phyloP scores from a whole-genome alignment of 1,284 basidiomycete genomes.

The Puccinia polysora region DNA sequence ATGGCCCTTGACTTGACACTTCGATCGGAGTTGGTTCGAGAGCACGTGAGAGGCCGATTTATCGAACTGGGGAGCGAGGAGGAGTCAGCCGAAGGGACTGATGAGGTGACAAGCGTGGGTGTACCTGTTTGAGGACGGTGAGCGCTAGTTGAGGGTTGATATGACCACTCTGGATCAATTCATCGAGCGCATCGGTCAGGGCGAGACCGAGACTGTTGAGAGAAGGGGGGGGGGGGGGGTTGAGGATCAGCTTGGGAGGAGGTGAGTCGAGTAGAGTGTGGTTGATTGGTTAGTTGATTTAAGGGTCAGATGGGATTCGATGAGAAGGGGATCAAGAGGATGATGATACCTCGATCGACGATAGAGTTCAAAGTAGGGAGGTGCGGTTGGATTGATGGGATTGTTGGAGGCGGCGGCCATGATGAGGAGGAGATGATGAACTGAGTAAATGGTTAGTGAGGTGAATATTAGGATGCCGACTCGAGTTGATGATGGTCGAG shows the following conservation, averaged over 20 bases:
- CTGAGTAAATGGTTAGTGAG: too few species aligned
- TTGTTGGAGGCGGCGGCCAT: conserved; percentile 12
- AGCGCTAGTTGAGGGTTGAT: conserved; percentile 97
- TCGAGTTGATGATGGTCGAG: too few species aligned
- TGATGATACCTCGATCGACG: conserved; percentile 44
- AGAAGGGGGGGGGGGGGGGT: not conserved
- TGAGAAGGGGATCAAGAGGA: not conserved
- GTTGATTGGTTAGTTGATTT: too few species aligned
- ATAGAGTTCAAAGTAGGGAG: conserved; percentile 46
- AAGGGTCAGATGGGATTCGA: conserved; percentile 79
- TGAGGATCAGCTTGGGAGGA: too few species aligned
- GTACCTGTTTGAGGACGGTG: conserved; percentile 90
- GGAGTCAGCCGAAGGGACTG: too few species aligned
- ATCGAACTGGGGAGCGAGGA: conserved; percentile 68
- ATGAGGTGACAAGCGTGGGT: not conserved
- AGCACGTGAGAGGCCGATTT: conserved; percentile 85
- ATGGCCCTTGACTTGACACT: conserved; percentile 85
- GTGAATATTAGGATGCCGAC: too few species aligned
- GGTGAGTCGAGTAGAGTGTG: too few species aligned
- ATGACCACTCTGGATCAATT: conserved; percentile 91
- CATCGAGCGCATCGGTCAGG: conserved; percentile 96
- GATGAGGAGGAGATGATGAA: not conserved
- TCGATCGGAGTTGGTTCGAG: conserved; percentile 82
- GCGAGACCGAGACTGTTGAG: conserved; percentile 81
- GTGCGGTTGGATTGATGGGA: conserved; percentile 6